Conservation (phyloP, 768 basidiomycete genomes). For the Leccinum sublutescens region DNA sequence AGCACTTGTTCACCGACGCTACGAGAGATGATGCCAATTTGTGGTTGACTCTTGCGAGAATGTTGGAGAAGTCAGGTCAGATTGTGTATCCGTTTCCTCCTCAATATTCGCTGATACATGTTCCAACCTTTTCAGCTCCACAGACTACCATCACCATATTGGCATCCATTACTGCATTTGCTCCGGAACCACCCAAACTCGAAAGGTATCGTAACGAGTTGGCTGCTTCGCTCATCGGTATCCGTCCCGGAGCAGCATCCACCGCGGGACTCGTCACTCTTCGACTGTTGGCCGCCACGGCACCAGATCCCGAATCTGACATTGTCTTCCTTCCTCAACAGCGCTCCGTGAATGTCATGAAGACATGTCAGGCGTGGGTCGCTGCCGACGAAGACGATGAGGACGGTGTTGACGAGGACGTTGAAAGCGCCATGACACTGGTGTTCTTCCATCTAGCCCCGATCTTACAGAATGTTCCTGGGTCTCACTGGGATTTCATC, state of each 20-base stretch:
- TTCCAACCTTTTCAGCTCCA: slow-evolving; percentile 48
- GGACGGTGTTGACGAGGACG: slow-evolving; percentile 69
- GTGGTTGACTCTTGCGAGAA: slow-evolving; percentile 74
- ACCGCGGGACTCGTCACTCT: slow-evolving; percentile 67
- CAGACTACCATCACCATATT: slow-evolving; percentile 67
- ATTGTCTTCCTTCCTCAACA: slow-evolving; percentile 81
- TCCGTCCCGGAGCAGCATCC: slow-evolving; percentile 61
- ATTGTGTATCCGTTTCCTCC: not conserved
- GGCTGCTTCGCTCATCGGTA: slow-evolving; percentile 73
- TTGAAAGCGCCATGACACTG: slow-evolving; percentile 74
- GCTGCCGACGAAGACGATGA: slow-evolving; percentile 47
- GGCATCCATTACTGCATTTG: slow-evolving; percentile 55
- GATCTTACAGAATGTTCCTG: slow-evolving; percentile 82
- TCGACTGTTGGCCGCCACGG: slow-evolving; percentile 65
- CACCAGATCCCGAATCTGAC: slow-evolving; percentile 78
- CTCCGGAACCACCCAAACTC: slow-evolving; percentile 67
- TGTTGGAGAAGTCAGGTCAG: slow-evolving; percentile 61
- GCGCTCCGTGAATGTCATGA: slow-evolving; percentile 83
- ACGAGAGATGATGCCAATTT: slow-evolving; percentile 65
- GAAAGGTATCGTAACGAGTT: slow-evolving; percentile 88
- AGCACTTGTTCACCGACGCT: slow-evolving; percentile 56
- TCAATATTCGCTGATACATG: slow-evolving; percentile 1
- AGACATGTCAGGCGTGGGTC: slow-evolving; percentile 85
- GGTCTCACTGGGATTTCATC: slow-evolving; percentile 90
- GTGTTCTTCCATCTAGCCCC: slow-evolving; percentile 78